These are phyloP conservation scores for Calonectria pseudoturangicola DNA, from an alignment of 2,329 filamentous ascomycete species.

Conservation along the genomic window DNA sequence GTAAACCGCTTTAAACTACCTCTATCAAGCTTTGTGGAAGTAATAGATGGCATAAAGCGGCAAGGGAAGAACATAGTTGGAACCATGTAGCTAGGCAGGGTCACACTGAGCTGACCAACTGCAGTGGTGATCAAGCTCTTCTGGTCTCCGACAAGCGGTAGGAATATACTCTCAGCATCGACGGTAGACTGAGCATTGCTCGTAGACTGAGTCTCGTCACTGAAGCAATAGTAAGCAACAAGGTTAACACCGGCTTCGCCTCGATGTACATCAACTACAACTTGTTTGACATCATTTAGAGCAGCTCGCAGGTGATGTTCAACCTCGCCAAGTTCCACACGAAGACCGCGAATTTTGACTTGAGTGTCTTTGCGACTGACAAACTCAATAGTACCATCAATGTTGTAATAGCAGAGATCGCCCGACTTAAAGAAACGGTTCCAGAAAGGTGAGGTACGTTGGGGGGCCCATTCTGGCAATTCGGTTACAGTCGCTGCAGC, in stretches of 20 bases:
- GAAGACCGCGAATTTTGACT: constrained; percentile 73
- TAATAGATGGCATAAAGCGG: constrained; percentile 22
- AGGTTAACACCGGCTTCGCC: background rate
- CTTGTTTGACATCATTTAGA: background rate
- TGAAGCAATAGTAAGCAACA: constrained; percentile 11
- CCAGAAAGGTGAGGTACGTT: background rate
- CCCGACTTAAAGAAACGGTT: constrained; percentile 15
- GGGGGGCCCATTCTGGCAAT: background rate
- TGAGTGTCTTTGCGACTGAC: constrained; percentile 65
- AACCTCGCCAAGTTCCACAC: constrained; percentile 46
- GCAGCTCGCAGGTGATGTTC: constrained; percentile 16
- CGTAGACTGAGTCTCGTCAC: background rate
- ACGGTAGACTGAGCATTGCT: background rate
- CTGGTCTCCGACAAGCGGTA: background rate
- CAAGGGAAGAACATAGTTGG: constrained; percentile 42
- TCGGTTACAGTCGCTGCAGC: constrained; percentile 7
- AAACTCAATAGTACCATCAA: constrained; percentile 16
- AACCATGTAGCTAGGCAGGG: constrained; percentile 43
- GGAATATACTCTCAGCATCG: constrained; percentile 8
- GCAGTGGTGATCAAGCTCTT: background rate
- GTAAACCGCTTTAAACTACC: constrained; percentile 4
- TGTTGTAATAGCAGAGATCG: constrained; percentile 20
- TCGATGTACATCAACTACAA: background rate
- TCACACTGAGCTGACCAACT: background rate
- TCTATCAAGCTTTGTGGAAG: constrained; percentile 43